These are phyloP conservation scores for Xylaria sp. DNA, from an alignment of 2,329 filamentous ascomycete genomes.

Conservation along the genomic window DNA sequence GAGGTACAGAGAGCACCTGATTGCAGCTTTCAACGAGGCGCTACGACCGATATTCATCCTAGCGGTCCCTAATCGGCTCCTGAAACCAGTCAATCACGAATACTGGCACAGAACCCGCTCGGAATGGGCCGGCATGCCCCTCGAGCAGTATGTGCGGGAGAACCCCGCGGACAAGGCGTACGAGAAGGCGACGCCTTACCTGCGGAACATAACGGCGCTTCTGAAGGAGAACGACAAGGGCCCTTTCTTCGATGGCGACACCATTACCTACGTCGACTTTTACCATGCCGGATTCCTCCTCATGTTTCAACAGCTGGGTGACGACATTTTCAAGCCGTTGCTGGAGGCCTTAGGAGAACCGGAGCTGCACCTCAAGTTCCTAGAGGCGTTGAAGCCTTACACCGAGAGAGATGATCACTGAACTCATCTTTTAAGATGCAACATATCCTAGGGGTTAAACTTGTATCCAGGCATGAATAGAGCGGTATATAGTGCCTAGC, in stretches of 20 bases:
- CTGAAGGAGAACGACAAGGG: constrained; percentile 67
- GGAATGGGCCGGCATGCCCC: constrained; percentile 60
- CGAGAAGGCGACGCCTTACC: constrained; percentile 52
- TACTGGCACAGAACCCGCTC: constrained; percentile 68
- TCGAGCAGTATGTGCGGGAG: constrained; percentile 61
- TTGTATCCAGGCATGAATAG: not conserved
- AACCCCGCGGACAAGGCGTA: constrained; percentile 63
- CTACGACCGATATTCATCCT: constrained; percentile 59
- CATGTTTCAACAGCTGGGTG: constrained; percentile 52
- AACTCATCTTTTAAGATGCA: not conserved
- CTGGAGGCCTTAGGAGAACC: constrained; percentile 54
- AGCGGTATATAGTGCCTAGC: not conserved
- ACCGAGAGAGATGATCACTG: constrained; percentile 54
- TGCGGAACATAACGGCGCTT: constrained; percentile 56
- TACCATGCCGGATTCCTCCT: constrained; percentile 60
- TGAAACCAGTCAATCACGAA: constrained; percentile 61
- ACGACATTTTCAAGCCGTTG: constrained; percentile 51
- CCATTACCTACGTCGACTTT: constrained; percentile 68
- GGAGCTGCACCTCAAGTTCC: constrained; percentile 53
- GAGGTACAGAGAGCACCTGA: constrained; percentile 57
- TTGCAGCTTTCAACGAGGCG: constrained; percentile 43
- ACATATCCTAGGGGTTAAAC: not conserved
- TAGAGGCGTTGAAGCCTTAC: constrained; percentile 57
- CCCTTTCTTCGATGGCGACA: constrained; percentile 69
- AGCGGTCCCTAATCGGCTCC: constrained; percentile 60